A percentile compares a stretch with the other conserved stretches of the same genome.
These are phyloP conservation scores for Rhodotorula babjevae DNA, from an alignment of 768 basidiomycete species.

Conservation along the genomic window DNA sequence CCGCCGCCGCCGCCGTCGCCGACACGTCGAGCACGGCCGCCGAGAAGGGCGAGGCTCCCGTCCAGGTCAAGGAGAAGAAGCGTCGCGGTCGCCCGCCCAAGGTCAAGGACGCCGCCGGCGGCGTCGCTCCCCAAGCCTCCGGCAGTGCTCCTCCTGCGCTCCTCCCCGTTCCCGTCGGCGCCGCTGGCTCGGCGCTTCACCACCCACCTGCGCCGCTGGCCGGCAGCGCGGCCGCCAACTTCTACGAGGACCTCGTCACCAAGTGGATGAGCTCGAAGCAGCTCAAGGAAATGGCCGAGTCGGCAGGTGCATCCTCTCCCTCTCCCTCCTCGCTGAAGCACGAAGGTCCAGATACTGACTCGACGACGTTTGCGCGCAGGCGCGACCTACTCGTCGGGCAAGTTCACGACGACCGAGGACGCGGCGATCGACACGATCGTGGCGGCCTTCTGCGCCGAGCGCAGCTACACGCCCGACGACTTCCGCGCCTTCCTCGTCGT, in stretches of 20 bases:
- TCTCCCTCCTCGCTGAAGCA: no score
- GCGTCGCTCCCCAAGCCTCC: no score
- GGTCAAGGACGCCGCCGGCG: neutral
- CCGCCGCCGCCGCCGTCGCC: neutral
- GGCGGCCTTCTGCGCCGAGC: conserved; percentile 10
- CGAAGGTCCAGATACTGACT: no score
- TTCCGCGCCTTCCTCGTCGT: conserved; percentile 13
- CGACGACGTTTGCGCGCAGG: no score
- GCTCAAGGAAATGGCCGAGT: conserved; percentile 20
- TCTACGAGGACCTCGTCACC: conserved; percentile 17
- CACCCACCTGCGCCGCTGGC: neutral
- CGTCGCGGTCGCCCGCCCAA: neutral
- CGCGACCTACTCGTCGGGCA: conserved; percentile 29
- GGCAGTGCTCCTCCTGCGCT: no score
- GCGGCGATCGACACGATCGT: conserved; percentile 14
- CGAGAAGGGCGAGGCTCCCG: neutral
- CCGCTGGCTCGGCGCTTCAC: no score
- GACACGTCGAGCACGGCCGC: neutral
- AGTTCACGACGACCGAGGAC: conserved; percentile 36
- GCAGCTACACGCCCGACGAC: conserved; percentile 11
- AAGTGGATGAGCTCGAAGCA: conserved; percentile 31
- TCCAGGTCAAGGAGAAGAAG: no score
- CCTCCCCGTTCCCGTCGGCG: no score
- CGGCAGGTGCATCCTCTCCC: conserved; percentile 34
- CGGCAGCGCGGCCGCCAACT: neutral